phyloP scores from a whole-genome alignment of 495 filamentous ascomycete species.

The Pyrenula massariospora region DNA sequence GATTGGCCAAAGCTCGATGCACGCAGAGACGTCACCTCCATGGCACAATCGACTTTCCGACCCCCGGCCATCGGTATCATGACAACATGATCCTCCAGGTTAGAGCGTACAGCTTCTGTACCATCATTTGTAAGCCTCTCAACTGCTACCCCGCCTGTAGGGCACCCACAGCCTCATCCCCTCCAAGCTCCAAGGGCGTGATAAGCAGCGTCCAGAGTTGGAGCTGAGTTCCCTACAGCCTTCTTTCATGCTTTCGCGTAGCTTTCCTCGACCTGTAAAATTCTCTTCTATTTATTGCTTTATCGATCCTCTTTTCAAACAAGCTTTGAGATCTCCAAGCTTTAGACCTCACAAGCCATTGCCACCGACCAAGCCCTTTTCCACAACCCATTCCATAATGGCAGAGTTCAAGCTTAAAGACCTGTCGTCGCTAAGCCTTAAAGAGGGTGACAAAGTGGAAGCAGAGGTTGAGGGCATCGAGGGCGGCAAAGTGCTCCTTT shows the following conservation, averaged over 20 bases:
- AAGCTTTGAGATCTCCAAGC: background rate
- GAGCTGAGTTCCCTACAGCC: background rate
- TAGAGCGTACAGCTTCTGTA: no score
- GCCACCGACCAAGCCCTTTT: background rate
- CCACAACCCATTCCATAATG: slow-evolving; percentile 29
- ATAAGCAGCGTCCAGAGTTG: background rate
- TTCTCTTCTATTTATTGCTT: background rate
- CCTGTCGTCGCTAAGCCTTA: slow-evolving; percentile 52
- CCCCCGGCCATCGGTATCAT: background rate
- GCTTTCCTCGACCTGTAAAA: background rate
- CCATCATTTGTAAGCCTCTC: background rate
- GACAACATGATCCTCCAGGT: background rate
- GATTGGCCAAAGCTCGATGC: background rate
- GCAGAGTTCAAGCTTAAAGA: slow-evolving; percentile 82
- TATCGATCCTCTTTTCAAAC: background rate
- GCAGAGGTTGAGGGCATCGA: slow-evolving; percentile 81
- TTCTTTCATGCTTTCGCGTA: background rate
- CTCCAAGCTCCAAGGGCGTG: background rate
- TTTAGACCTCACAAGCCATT: background rate
- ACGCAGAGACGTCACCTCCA: background rate
- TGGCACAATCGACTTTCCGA: background rate
- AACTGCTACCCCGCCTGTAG: background rate
- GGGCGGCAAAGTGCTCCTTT: slow-evolving; percentile 72
- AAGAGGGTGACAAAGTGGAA: slow-evolving; percentile 74
- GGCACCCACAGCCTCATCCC: background rate